A percentile compares a stretch with the other conserved stretches of the same genome.
Conservation (phyloP, 1,284 basidiomycete genomes). For the Ustilago crameri region DNA sequence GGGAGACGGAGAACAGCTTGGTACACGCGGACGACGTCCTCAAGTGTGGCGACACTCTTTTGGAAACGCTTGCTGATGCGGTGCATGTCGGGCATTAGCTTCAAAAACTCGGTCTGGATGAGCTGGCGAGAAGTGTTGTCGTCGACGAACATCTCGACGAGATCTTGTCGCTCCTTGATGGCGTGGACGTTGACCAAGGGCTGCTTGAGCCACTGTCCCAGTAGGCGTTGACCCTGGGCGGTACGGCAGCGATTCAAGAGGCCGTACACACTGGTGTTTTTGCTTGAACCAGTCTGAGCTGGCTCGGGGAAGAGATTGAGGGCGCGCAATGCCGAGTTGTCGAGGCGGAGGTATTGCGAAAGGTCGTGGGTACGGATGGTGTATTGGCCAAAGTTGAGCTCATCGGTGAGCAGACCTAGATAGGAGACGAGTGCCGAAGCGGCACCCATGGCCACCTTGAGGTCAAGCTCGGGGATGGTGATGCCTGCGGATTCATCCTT, state of each 20-base stretch:
- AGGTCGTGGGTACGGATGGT: slow-evolving; percentile 87
- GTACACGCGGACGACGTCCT: slow-evolving; percentile 95
- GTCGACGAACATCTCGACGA: slow-evolving; percentile 87
- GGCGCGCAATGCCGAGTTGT: slow-evolving; percentile 91
- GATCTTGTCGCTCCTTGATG: slow-evolving; percentile 72
- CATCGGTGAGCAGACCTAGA: slow-evolving; percentile 83
- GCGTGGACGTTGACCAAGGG: slow-evolving; percentile 93
- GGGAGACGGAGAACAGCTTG: slow-evolving; percentile 78
- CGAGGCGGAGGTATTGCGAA: slow-evolving; percentile 92
- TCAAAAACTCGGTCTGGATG: slow-evolving; percentile 85
- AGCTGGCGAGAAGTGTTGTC: slow-evolving; percentile 79
- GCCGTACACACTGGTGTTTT: slow-evolving; percentile 78
- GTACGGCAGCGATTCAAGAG: slow-evolving; percentile 96
- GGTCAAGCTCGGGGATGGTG: slow-evolving; percentile 75
- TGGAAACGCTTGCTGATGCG: slow-evolving; percentile 93
- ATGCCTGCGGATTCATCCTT: slow-evolving; percentile 69
- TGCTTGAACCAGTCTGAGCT: slow-evolving; percentile 44
- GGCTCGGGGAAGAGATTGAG: slow-evolving; percentile 83
- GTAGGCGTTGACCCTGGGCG: slow-evolving; percentile 88
- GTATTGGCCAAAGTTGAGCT: slow-evolving; percentile 84
- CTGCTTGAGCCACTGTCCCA: slow-evolving; percentile 96
- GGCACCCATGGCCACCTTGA: slow-evolving; percentile 82
- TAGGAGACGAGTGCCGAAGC: slow-evolving; percentile 85
- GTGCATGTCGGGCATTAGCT: slow-evolving; percentile 92
- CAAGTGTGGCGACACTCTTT: slow-evolving; percentile 82